phyloP scores from a whole-genome alignment of 495 filamentous ascomycete species.

The Melanomma pulvis-pyrius region DNA sequence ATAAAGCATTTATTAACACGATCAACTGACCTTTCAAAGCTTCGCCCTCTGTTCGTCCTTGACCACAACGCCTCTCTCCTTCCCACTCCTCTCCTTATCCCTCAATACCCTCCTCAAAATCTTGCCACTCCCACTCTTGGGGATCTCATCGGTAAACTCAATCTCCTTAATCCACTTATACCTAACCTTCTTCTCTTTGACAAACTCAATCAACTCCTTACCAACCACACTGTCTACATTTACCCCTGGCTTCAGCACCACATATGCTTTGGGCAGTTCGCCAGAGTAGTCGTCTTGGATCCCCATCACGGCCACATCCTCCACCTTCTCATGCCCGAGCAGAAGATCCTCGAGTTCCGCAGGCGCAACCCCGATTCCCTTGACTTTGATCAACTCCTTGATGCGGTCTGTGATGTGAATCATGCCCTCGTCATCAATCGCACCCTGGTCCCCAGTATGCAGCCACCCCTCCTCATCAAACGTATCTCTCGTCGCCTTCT shows the following conservation, averaged over 20 bases:
- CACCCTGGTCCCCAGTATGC: constrained; percentile 69
- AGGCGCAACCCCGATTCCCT: constrained; percentile 70
- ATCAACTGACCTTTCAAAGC: constrained; percentile 37
- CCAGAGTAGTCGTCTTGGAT: constrained; percentile 64
- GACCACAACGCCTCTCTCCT: constrained; percentile 43
- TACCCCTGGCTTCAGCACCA: constrained; percentile 9
- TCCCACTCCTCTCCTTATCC: constrained; percentile 42
- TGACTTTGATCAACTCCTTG: constrained; percentile 79
- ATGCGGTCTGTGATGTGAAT: constrained; percentile 74
- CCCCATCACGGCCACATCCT: constrained; percentile 62
- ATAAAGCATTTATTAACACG: not conserved
- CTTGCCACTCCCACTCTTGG: constrained; percentile 71
- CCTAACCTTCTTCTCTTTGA: constrained; percentile 62
- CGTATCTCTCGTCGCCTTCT: constrained; percentile 60
- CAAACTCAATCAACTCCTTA: constrained; percentile 53
- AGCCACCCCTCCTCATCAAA: constrained; percentile 64
- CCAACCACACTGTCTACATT: constrained; percentile 9
- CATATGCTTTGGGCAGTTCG: constrained; percentile 66
- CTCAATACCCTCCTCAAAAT: constrained; percentile 64
- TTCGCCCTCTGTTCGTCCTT: constrained; percentile 47
- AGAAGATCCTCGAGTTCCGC: constrained; percentile 70
- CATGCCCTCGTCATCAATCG: constrained; percentile 59
- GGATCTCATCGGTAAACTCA: constrained; percentile 64
- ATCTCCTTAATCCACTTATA: constrained; percentile 70
- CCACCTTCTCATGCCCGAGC: constrained; percentile 59